These are phyloP conservation scores for Passiflora organensis DNA, from an alignment of 345 rosid species.

Conservation along the genomic window DNA sequence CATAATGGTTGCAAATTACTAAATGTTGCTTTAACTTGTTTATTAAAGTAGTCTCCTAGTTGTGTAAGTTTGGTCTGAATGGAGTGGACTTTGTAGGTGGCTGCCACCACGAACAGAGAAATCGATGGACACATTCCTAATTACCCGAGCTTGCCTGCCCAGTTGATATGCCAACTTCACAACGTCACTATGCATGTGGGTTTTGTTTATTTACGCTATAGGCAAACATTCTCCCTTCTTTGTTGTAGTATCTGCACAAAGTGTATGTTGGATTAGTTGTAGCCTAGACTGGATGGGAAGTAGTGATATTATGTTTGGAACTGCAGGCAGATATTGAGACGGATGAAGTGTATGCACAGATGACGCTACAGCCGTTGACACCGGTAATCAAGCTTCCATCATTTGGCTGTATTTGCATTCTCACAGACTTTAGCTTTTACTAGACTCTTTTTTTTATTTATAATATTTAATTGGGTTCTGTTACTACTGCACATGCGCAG, in stretches of 20 bases:
- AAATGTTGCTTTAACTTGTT: not conserved
- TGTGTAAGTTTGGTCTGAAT: conserved; percentile 1
- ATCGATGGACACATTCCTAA: conserved; percentile 29
- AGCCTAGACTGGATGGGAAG: no score
- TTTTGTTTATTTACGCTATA: not conserved
- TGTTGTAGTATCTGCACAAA: no score
- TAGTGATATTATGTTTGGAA: not conserved
- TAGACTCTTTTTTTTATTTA: no score
- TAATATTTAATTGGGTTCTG: no score
- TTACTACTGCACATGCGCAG: not conserved
- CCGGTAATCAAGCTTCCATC: conserved; percentile 8
- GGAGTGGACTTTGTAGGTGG: conserved; percentile 16
- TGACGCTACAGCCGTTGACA: conserved; percentile 26
- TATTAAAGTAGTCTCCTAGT: not conserved
- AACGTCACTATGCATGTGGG: conserved; percentile 30
- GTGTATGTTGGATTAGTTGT: no score
- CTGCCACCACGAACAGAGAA: conserved; percentile 29
- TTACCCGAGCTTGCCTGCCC: conserved; percentile 29
- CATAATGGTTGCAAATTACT: not conserved
- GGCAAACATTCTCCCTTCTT: not conserved
- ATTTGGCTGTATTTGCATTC: not conserved
- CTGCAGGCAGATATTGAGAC: conserved; percentile 29
- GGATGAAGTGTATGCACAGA: conserved; percentile 31
- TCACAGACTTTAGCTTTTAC: not conserved
- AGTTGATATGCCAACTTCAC: conserved; percentile 31